Percentiles rank a stretch among this genome's conserved stretches.
Evolutionary conservation across 2,329 filamentous ascomycete genomes (phyloP).

Genomic region (Clonostachys rhizophaga): DNA sequence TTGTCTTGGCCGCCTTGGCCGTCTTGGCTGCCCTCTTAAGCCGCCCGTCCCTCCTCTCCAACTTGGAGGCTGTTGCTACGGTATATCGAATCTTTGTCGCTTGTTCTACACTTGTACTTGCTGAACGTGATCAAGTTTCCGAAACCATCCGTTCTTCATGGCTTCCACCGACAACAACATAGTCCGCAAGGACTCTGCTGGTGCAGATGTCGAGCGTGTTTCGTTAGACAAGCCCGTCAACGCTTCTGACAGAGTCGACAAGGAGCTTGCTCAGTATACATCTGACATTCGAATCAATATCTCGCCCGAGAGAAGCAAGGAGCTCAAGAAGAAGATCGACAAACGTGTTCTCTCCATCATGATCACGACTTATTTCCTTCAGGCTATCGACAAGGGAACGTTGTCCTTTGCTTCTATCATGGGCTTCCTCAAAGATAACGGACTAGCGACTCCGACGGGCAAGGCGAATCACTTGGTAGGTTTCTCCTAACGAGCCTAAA

Average conservation of each 20-base stretch:
- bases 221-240: too few species aligned
- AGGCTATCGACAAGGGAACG: constrained; percentile 64
- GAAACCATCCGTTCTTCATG: too few species aligned
- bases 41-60: too few species aligned
- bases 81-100: too few species aligned
- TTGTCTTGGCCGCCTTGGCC: too few species aligned
- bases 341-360: constrained; percentile 64
- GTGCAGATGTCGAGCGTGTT: too few species aligned
- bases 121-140: too few species aligned
- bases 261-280: constrained; percentile 64
- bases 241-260: constrained; percentile 50
- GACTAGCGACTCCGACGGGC: constrained; percentile 30
- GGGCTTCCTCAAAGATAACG: constrained; percentile 47
- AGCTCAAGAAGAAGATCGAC: constrained; percentile 63
- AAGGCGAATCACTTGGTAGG: neutral
- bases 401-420: constrained; percentile 62
- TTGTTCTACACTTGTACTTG: too few species aligned
- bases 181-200: too few species aligned
- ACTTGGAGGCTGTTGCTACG: too few species aligned
- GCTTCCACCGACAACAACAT: too few species aligned
- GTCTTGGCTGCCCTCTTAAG: too few species aligned
- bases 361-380: constrained; percentile 70
- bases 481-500: neutral
- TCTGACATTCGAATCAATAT: constrained; percentile 51
- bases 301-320: constrained; percentile 48